Evolutionary conservation across 2,329 filamentous ascomycete genomes (phyloP).

Genomic region (Hypocrella siamensis): DNA sequence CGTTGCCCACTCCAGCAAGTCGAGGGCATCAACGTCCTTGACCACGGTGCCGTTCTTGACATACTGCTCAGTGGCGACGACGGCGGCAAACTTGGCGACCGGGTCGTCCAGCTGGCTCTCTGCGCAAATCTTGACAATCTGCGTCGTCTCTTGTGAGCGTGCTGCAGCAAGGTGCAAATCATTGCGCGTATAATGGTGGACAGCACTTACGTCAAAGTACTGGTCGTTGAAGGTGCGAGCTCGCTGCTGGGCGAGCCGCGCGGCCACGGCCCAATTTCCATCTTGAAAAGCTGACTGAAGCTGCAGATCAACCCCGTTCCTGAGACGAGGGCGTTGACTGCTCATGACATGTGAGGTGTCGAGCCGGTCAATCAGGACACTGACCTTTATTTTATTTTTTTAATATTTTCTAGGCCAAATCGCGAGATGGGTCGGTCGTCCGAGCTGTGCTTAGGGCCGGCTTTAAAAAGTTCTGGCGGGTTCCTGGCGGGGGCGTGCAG

Average conservation of each 20-base stretch:
- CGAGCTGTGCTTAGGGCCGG: too few relatives aligned
- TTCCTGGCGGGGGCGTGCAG: too few relatives aligned
- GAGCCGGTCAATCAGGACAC: neutral
- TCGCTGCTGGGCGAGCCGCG: constrained; percentile 36
- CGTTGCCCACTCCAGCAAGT: constrained; percentile 40
- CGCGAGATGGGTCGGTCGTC: too few relatives aligned
- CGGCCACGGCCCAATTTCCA: constrained; percentile 34
- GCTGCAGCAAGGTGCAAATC: too few relatives aligned
- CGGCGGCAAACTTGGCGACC: constrained; percentile 25
- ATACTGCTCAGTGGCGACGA: constrained; percentile 27
- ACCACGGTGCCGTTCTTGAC: constrained; percentile 28
- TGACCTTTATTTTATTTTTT: neutral
- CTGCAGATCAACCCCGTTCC: constrained; percentile 35
- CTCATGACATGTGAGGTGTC: constrained; percentile 13
- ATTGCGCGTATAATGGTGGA: neutral
- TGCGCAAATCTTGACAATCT: constrained; percentile 33
- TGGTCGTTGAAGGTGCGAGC: constrained; percentile 32
- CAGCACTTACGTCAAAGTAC: constrained; percentile 33
- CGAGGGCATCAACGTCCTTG: constrained; percentile 33
- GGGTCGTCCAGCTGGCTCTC: constrained; percentile 36
- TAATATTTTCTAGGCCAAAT: too few relatives aligned
- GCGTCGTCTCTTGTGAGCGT: too few relatives aligned
- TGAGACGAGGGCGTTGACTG: constrained; percentile 22
- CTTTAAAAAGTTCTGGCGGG: too few relatives aligned
- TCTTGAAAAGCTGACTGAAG: constrained; percentile 39